phyloP scores from a whole-genome alignment of 108 stramenopile genomes.

The Cyclotella atomus region DNA sequence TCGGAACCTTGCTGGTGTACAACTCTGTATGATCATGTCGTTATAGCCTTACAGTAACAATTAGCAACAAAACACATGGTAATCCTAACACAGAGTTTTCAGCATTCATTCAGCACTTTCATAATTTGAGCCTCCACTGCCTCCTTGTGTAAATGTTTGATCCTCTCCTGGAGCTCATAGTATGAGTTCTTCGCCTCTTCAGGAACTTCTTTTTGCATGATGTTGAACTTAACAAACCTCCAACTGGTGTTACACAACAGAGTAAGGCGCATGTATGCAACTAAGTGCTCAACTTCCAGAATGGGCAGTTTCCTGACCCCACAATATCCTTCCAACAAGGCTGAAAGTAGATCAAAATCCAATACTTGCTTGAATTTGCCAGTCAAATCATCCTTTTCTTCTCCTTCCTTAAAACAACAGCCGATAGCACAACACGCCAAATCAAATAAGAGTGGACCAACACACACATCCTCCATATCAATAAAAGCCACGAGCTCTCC shows the following conservation, averaged over 20 bases:
- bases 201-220: not conserved
- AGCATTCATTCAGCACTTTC: not conserved
- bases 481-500: slow-evolving; percentile 6
- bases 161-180: not conserved
- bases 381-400: not conserved
- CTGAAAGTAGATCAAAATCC: not conserved
- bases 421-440: slow-evolving; percentile 9
- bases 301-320: not conserved
- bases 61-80: not conserved
- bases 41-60: not conserved
- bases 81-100: not conserved
- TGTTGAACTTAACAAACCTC: slow-evolving; percentile 8
- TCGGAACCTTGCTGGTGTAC: not conserved
- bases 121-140: not conserved
- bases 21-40: not conserved
- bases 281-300: slow-evolving; percentile 2
- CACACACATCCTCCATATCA: slow-evolving; percentile 10
- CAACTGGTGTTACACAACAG: not conserved
- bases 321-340: not conserved
- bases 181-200: not conserved
- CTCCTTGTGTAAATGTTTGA: not conserved
- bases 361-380: not conserved
- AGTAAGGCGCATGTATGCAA: slow-evolving; percentile 3
- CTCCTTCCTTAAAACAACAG: not conserved
- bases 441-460: slow-evolving; percentile 1